Base-by-base conservation (phyloP, 2,329 filamentous ascomycete genomes). In the Penicillium aurantiogriseum region DNA sequence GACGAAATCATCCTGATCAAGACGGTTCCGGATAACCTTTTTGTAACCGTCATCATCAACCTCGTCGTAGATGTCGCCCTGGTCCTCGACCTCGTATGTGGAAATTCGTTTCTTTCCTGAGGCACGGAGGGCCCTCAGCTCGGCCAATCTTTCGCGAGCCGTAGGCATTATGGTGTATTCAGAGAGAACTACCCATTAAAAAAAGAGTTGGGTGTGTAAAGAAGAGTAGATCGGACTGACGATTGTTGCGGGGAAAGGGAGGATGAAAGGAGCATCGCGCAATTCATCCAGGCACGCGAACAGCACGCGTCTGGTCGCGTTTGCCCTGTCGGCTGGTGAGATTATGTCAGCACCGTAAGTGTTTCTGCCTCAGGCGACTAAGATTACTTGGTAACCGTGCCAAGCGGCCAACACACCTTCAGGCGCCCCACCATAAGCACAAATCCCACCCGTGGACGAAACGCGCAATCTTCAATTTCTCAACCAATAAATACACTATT, bases 1-100 rank as follows among this genome's bases (percentile, higher is more conserved):
- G 51, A 99, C 93, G 70, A 99, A 99, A 77, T 99, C 94, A 68
- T 99, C 94, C 69, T 96, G 83, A 71, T 97, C 90, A 51, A 99
- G 81, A 46, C 94, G 88, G 55, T 88, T 86, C 42, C 94, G 86
- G 15, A 99, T 92, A 64, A 97, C 88, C 74, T 95, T 95, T 80
- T 97, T 97, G 81, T 99, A 99, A 51, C 90, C 90, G 69, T 94
- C 93, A 69, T 99, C 94, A 71, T 97, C 92, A 47, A 99, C 92
- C 69, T 96, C 92, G 62, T 97, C 94, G 78, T 97, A 99, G 44
- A 99, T 81, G 66, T 90, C 86, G 63, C 88, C 85, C 67, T 90
- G 89, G 61, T 97, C 88, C 67, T 91, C 85, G 60, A 97, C 85
- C 76, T 96, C 81, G 79, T 97, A 99, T 58, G 84, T 86, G 68